These are phyloP conservation scores for Cerioporus squamosus DNA, from an alignment of 1,284 basidiomycete genomes.

Conservation along the genomic window DNA sequence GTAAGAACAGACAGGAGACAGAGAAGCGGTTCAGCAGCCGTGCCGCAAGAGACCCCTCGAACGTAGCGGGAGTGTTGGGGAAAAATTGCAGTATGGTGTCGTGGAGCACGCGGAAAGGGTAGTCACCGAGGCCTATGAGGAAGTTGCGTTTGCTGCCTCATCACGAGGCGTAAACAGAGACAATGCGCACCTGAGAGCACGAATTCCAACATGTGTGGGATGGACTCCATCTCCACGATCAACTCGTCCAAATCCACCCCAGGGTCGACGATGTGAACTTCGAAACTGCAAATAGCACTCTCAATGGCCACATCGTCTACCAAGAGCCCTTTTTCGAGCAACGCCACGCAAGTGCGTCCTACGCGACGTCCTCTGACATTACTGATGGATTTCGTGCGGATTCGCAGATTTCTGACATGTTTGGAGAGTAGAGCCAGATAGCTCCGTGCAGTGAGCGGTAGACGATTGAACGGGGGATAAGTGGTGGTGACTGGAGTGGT, in stretches of 20 bases:
- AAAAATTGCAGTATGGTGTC: constrained; percentile 4
- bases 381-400: neutral
- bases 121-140: constrained; percentile 1
- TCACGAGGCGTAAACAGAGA: no score
- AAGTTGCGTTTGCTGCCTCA: no score
- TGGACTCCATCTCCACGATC: neutral
- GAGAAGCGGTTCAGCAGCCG: constrained; percentile 39
- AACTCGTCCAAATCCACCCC: neutral
- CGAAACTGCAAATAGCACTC: constrained; percentile 14
- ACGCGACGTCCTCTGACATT: neutral
- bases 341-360: neutral
- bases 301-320: constrained; percentile 16
- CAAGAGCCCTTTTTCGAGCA: constrained; percentile 10
- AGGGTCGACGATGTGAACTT: constrained; percentile 10
- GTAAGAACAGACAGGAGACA: constrained; percentile 15
- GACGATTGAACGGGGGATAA: no score
- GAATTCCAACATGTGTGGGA: constrained; percentile 19
- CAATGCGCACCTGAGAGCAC: constrained; percentile 12
- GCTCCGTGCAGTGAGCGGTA: no score
- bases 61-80: constrained; percentile 2
- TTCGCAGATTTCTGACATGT: neutral
- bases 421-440: no score
- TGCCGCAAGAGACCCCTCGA: constrained; percentile 22
- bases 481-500: no score
- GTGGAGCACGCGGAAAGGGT: neutral